Base-by-base conservation (phyloP, 148 eudicot species). In the Polygonum maritimum region DNA sequence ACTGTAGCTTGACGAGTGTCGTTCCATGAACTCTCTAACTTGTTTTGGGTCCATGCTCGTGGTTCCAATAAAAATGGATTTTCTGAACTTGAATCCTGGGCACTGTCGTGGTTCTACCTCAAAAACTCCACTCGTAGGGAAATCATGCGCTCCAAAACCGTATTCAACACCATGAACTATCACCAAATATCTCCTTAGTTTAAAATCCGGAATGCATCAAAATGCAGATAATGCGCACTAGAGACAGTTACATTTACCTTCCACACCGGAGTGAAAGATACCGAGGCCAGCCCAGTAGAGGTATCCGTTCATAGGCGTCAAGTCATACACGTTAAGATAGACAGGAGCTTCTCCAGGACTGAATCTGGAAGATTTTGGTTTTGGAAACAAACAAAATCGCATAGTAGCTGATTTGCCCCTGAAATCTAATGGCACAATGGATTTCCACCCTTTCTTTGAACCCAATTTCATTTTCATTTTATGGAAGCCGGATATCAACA, bases 251-350 rank as follows among this genome's bases (percentile, higher is more conserved):
- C 13, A 57, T 69, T 9, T 86, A 94, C 98, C 97, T 89, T 94
- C 97, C 36, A 94, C 98, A 35, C 97, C 97, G 67, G 98, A 92
- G 79, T 94, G 98, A 82, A 91, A 94, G 55, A 92, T 87, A 65
- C 98, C 98, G 48, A 92, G 85, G 76, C 98, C 97, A 76, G 91
- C 93, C 98, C 98, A 94, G 65, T 90, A 92, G 40, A 89, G 89
- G 75, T 94, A 94, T 69, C 93, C 91, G 55, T 94, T 94, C 81
- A 91, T 87, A 58, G 97, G 94, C 47, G 98, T 91, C 73, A 92
- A 82, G 78, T 92, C 97, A 79, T 92, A 90, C 10, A 92, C 97
- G 82, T 92, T 92, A 76, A 92, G 91, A 78, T 86, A 88, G 76
- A 92, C 94, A 49, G 91, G 91, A 58, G 91, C 79, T 47, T 77